Percentiles rank a stretch among this genome's conserved stretches.
Conservation (phyloP, 2,329 filamentous ascomycete species). For the Geosmithia morbida region DNA sequence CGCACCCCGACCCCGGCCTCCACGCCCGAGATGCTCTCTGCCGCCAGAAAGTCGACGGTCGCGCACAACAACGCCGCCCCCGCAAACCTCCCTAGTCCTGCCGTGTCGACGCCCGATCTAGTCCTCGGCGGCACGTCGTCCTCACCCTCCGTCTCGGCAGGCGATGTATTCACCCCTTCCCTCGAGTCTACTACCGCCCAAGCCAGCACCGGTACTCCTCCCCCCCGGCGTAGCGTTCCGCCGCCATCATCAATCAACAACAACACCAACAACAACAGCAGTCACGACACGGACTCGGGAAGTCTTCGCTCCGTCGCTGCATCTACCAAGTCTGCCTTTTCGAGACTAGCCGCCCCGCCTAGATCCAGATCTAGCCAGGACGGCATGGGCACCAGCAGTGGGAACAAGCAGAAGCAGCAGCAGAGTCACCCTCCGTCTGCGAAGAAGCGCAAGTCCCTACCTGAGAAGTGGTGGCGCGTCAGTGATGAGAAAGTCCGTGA, state of each 20-base stretch:
- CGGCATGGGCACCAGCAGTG: slow-evolving; percentile 1
- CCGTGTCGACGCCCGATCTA: slow-evolving; percentile 32
- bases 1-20: slow-evolving; percentile 38
- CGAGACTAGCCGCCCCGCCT: slow-evolving; percentile 23
- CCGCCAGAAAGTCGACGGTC: too few species aligned
- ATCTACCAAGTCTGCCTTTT: slow-evolving; percentile 39
- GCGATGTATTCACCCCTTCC: slow-evolving; percentile 20
- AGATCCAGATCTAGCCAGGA: slow-evolving; percentile 6
- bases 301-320: slow-evolving; percentile 42
- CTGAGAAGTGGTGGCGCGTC: slow-evolving; percentile 88
- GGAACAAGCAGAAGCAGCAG: slow-evolving; percentile 1
- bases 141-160: slow-evolving; percentile 10
- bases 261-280: slow-evolving; percentile 17
- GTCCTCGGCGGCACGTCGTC: slow-evolving; percentile 13
- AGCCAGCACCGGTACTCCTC: slow-evolving; percentile 5
- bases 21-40: slow-evolving; percentile 24
- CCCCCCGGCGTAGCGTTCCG: slow-evolving; percentile 15
- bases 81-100: slow-evolving; percentile 22
- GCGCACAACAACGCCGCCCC: slow-evolving; percentile 9
- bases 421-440: slow-evolving; percentile 17
- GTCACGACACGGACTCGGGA: slow-evolving; percentile 28
- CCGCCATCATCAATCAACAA: slow-evolving; percentile 6
- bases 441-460: slow-evolving; percentile 40
- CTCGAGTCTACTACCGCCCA: slow-evolving; percentile 19
- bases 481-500: slow-evolving; percentile 96